Percentiles rank a stretch among this genome's conserved stretches.
These are phyloP conservation scores for Punica granatum DNA, from an alignment of 345 rosid species.

Conservation along the genomic window DNA sequence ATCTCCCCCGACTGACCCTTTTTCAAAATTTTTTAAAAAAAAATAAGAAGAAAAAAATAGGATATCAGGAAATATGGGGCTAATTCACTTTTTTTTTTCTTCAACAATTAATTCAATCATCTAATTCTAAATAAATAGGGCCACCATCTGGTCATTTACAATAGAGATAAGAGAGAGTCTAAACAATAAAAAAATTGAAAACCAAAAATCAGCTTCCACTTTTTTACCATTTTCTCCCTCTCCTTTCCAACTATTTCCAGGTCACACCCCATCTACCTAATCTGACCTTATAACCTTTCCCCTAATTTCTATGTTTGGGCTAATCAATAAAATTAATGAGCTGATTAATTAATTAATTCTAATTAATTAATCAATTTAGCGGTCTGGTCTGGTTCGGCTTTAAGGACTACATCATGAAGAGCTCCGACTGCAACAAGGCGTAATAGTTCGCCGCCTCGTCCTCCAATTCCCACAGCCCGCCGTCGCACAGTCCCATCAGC, in stretches of 20 bases:
- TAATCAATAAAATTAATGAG: not conserved
- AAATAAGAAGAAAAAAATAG: too few species aligned
- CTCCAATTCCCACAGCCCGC: slow-evolving; percentile 63
- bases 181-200: too few species aligned
- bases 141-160: not conserved
- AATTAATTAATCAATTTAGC: too few species aligned
- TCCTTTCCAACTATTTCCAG: not conserved
- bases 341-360: not conserved
- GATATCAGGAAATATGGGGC: too few species aligned
- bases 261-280: slow-evolving; percentile 5
- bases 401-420: slow-evolving; percentile 16
- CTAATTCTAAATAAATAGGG: not conserved
- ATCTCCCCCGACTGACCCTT: too few species aligned
- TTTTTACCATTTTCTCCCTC: slow-evolving; percentile 1
- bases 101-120: not conserved
- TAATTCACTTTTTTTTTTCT: too few species aligned
- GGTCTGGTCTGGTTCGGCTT: too few species aligned
- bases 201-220: not conserved
- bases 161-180: not conserved
- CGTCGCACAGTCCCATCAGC: slow-evolving; percentile 27
- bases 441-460: slow-evolving; percentile 64
- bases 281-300: too few species aligned
- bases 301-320: slow-evolving; percentile 4
- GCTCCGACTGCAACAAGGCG: slow-evolving; percentile 52
- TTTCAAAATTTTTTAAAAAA: too few species aligned